Percentiles rank a stretch among this genome's conserved stretches.
These are phyloP conservation scores for Globisporangium radiosum DNA, from an alignment of 352 stramenopile genomes.

Conservation along the genomic window DNA sequence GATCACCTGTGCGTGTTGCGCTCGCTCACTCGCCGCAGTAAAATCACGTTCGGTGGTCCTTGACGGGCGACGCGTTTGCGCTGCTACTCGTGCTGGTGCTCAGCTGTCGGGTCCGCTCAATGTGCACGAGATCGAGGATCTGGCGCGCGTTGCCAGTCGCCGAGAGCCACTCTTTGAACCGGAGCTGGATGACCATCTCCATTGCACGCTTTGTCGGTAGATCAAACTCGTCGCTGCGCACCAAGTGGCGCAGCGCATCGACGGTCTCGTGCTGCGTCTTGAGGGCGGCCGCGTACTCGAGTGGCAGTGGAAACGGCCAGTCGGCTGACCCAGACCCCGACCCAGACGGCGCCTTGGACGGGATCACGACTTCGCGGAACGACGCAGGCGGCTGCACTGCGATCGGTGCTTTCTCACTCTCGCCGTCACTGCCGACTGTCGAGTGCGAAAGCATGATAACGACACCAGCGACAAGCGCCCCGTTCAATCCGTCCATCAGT, in stretches of 20 bases:
- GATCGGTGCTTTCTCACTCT: slow-evolving; percentile 49
- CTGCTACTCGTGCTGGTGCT: neutral
- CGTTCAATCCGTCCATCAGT: neutral
- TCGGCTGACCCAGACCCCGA: slow-evolving; percentile 27
- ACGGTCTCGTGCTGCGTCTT: slow-evolving; percentile 69
- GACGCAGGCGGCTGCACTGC: slow-evolving; percentile 46
- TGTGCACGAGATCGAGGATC: slow-evolving; percentile 84
- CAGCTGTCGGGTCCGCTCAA: slow-evolving; percentile 40
- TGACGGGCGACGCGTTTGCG: slow-evolving; percentile 10
- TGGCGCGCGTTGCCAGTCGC: slow-evolving; percentile 81
- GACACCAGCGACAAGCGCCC: neutral
- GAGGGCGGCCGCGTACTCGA: slow-evolving; percentile 60
- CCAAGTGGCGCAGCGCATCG: slow-evolving; percentile 58
- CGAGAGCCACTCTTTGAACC: slow-evolving; percentile 87
- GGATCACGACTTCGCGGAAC: slow-evolving; percentile 66
- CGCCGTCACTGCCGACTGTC: slow-evolving; percentile 24
- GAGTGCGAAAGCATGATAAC: neutral
- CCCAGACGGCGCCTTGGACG: slow-evolving; percentile 36
- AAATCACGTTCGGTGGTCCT: slow-evolving; percentile 1
- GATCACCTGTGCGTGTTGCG: neutral
- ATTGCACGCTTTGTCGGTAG: slow-evolving; percentile 70
- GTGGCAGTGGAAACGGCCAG: slow-evolving; percentile 73
- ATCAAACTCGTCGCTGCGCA: slow-evolving; percentile 80
- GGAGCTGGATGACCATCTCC: slow-evolving; percentile 75
- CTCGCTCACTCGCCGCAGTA: neutral